phyloP scores from a whole-genome alignment of 768 basidiomycete species.

The Brasilioporus rufonigricans region DNA sequence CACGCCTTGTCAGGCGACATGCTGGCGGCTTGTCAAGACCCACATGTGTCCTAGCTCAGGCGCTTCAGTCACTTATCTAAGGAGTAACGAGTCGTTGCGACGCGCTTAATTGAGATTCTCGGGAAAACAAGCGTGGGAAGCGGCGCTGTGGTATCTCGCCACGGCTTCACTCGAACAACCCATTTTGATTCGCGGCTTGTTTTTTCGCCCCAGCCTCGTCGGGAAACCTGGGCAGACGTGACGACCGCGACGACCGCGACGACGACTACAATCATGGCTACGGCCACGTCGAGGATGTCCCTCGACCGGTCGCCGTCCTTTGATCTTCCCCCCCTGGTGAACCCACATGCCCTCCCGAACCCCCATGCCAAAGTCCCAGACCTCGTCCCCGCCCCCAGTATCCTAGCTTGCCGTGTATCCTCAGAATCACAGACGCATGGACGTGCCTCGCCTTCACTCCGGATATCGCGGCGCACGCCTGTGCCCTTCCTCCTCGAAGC shows the following conservation, averaged over 20 bases:
- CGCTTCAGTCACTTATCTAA: not conserved
- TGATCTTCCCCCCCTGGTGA: slow-evolving; percentile 11
- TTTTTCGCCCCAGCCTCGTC: slow-evolving; percentile 20
- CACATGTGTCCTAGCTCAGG: not conserved
- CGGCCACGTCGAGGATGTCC: slow-evolving; percentile 15
- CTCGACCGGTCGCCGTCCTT: slow-evolving; percentile 10
- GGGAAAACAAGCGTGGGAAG: slow-evolving; percentile 25
- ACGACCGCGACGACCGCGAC: slow-evolving; percentile 16
- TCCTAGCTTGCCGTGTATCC: slow-evolving; percentile 21
- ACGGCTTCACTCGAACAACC: slow-evolving; percentile 7
- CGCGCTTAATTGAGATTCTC: slow-evolving; percentile 14
- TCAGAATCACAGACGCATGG: slow-evolving; percentile 26
- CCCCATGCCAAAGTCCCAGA: slow-evolving; percentile 14
- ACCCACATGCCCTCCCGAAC: slow-evolving; percentile 16
- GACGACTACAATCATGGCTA: slow-evolving; percentile 15
- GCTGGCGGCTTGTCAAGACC: slow-evolving; percentile 5
- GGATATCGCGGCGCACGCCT: slow-evolving; percentile 30
- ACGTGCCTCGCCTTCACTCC: slow-evolving; percentile 24
- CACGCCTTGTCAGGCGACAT: too few species aligned
- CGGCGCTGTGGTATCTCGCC: slow-evolving; percentile 13
- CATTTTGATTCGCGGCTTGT: slow-evolving; percentile 17
- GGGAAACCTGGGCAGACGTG: slow-evolving; percentile 8
- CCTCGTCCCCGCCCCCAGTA: slow-evolving; percentile 2
- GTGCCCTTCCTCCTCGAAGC: slow-evolving; percentile 38
- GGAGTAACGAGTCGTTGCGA: slow-evolving; percentile 7